Percentiles rank a stretch among this genome's conserved stretches.
Evolutionary conservation across 352 stramenopile genomes (phyloP).

Genomic region (Phytophthora ramorum): DNA sequence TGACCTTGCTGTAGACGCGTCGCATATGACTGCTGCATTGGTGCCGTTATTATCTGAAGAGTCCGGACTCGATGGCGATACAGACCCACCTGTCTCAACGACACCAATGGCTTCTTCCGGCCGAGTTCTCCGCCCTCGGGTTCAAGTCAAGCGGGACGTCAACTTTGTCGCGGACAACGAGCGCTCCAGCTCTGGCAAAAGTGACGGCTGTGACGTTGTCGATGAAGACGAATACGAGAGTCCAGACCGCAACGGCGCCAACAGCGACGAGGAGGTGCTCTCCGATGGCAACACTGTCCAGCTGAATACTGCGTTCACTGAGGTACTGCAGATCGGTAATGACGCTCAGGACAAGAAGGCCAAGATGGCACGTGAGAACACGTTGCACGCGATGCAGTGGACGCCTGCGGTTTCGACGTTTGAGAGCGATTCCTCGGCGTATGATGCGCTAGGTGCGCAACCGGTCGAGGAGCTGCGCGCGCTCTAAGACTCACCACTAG

Average conservation of each 20-base stretch:
- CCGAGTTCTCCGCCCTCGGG: too few relatives aligned
- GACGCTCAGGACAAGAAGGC: too few relatives aligned
- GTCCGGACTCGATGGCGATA: too few relatives aligned
- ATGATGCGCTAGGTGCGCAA: too few relatives aligned
- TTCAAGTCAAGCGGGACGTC: not conserved
- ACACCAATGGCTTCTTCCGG: too few relatives aligned
- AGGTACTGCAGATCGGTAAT: not conserved
- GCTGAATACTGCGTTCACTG: not conserved
- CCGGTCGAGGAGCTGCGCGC: not conserved
- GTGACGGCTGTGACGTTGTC: not conserved
- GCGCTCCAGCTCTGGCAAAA: not conserved
- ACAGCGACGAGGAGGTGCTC: not conserved
- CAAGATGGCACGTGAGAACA: not conserved
- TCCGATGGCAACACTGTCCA: not conserved
- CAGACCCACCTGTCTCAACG: too few relatives aligned
- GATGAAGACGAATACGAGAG: too few relatives aligned
- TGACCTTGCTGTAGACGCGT: too few relatives aligned
- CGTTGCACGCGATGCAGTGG: not conserved
- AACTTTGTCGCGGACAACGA: not conserved
- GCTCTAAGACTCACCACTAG: not conserved
- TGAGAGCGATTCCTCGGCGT: not conserved
- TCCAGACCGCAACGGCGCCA: not conserved
- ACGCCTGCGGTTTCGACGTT: not conserved
- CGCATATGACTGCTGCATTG: too few relatives aligned
- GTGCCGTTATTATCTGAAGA: too few relatives aligned